Percentiles rank a stretch among this genome's conserved stretches.
Conservation (phyloP, 805 yeast species). For the Myxozyma monticola region DNA sequence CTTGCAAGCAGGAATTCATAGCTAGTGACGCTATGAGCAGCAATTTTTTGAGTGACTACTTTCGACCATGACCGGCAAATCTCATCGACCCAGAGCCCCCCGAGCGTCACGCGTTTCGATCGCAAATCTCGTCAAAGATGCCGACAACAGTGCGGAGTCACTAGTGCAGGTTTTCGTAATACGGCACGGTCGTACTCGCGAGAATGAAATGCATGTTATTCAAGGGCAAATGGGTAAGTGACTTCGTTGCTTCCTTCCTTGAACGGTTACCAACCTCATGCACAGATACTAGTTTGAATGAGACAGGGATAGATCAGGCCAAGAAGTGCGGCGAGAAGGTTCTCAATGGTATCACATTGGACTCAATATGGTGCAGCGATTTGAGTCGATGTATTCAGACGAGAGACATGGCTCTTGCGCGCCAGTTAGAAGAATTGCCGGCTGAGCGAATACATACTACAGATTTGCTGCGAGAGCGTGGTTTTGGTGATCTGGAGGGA, state of each 20-base stretch:
- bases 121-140: too few species aligned
- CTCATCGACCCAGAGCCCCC: too few species aligned
- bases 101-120: too few species aligned
- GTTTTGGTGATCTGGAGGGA: slow-evolving; percentile 23
- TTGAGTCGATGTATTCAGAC: slow-evolving; percentile 22
- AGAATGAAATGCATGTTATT: slow-evolving; percentile 21
- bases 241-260: neutral
- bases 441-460: slow-evolving; percentile 6
- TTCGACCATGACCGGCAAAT: too few species aligned
- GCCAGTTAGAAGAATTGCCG: slow-evolving; percentile 8
- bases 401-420: slow-evolving; percentile 15
- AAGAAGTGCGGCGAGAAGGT: slow-evolving; percentile 10
- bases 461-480: slow-evolving; percentile 18
- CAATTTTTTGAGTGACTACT: too few species aligned
- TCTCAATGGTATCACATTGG: slow-evolving; percentile 6
- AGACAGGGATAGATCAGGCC: slow-evolving; percentile 17
- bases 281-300: slow-evolving; percentile 21
- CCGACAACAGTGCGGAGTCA: too few species aligned
- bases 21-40: too few species aligned
- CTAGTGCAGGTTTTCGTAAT: slow-evolving; percentile 26
- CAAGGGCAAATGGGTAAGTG: slow-evolving; percentile 23
- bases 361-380: slow-evolving; percentile 25
- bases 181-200: slow-evolving; percentile 24
- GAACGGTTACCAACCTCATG: neutral
- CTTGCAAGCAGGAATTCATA: too few species aligned